These are phyloP conservation scores for Lathyrus aphaca DNA, from an alignment of 306 rosid genomes.

Conservation along the genomic window DNA sequence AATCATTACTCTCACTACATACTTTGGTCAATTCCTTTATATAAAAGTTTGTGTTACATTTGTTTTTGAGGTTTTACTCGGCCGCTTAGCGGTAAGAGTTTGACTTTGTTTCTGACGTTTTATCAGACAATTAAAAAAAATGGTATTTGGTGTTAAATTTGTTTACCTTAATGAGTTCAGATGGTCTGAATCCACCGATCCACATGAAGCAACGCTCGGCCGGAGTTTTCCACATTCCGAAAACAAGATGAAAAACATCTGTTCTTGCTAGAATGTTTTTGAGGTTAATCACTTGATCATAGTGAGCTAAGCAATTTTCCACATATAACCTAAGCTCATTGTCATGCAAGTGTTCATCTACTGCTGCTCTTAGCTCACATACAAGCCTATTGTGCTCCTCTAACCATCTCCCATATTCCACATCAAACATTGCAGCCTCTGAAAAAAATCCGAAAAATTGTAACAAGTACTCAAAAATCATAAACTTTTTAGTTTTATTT, in stretches of 20 bases:
- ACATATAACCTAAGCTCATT: constrained; percentile 79
- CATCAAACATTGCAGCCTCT: constrained; percentile 85
- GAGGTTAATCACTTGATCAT: constrained; percentile 69
- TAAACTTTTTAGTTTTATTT: not conserved
- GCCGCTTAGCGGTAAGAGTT: too few species aligned
- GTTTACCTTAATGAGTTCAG: constrained; percentile 87
- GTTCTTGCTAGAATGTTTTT: constrained; percentile 74
- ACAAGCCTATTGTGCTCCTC: constrained; percentile 82
- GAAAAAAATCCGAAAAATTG: not conserved
- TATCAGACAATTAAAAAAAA: too few species aligned
- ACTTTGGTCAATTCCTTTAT: too few species aligned
- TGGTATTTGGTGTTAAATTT: constrained; percentile 17
- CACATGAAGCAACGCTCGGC: constrained; percentile 95
- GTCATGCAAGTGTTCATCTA: constrained; percentile 78
- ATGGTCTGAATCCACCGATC: constrained; percentile 93
- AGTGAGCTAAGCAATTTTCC: constrained; percentile 75
- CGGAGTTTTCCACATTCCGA: constrained; percentile 94
- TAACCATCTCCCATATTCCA: constrained; percentile 81
- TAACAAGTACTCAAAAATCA: not conserved
- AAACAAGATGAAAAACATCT: constrained; percentile 80
- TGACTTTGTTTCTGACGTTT: too few species aligned
- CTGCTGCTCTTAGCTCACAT: constrained; percentile 84
- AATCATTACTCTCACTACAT: constrained; percentile 25
- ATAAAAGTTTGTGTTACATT: too few species aligned
- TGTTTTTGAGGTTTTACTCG: too few species aligned